Evolutionary conservation across 1,284 basidiomycete species (phyloP).

Genomic region (Trichosporon coremiiforme): DNA sequence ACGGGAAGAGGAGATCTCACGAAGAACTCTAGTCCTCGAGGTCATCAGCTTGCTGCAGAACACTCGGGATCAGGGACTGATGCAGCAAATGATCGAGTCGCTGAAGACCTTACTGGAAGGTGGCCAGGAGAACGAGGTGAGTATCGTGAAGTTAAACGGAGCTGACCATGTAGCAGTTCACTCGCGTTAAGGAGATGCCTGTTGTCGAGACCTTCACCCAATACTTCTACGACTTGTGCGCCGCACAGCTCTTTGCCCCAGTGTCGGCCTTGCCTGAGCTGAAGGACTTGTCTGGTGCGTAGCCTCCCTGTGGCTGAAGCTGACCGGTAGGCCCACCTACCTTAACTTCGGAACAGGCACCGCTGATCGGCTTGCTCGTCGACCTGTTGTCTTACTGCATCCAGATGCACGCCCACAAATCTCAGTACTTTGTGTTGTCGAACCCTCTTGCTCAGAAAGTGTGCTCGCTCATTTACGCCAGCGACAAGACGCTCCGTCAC

Average conservation of each 20-base stretch:
- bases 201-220: constrained; percentile 82
- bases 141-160: constrained; percentile 24
- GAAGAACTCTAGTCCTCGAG: constrained; percentile 68
- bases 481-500: constrained; percentile 88
- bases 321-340: constrained; percentile 3
- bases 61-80: constrained; percentile 81
- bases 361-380: constrained; percentile 78
- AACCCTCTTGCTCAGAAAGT: constrained; percentile 72
- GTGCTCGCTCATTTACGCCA: constrained; percentile 74
- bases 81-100: constrained; percentile 89
- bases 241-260: constrained; percentile 75
- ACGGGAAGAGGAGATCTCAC: constrained; percentile 68
- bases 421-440: constrained; percentile 85
- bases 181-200: constrained; percentile 24
- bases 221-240: constrained; percentile 82
- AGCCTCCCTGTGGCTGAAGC: background rate
- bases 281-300: constrained; percentile 22
- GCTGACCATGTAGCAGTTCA: constrained; percentile 26
- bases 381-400: constrained; percentile 89
- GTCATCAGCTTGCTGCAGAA: constrained; percentile 75
- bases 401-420: constrained; percentile 82
- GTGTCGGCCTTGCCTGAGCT: constrained; percentile 71
- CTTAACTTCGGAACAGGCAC: constrained; percentile 53
- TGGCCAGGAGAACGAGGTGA: constrained; percentile 57
- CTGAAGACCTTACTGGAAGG: constrained; percentile 79